These are phyloP conservation scores for Arthrocladium fulminans DNA, from an alignment of 2,329 filamentous ascomycete genomes.

Conservation along the genomic window DNA sequence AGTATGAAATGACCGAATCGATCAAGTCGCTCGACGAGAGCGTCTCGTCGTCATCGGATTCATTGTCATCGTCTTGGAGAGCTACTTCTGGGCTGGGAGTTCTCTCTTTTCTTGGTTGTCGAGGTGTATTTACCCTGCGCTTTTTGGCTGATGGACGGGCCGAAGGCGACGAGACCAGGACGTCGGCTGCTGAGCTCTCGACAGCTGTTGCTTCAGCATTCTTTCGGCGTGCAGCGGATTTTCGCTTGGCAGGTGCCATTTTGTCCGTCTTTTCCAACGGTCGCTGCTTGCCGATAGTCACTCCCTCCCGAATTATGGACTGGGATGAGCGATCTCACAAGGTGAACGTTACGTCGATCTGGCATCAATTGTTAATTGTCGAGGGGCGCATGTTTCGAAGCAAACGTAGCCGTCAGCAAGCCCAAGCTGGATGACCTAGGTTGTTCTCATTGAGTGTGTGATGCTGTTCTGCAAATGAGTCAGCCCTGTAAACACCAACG, in stretches of 20 bases:
- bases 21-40: conserved; percentile 37
- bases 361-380: neutral
- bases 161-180: conserved; percentile 39
- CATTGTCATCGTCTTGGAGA: conserved; percentile 32
- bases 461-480: neutral
- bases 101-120: conserved; percentile 7
- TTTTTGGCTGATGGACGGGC: conserved; percentile 40
- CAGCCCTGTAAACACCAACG: neutral
- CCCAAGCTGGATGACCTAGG: neutral
- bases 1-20: conserved; percentile 40
- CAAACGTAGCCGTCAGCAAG: neutral
- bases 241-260: conserved; percentile 13
- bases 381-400: neutral
- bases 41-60: conserved; percentile 35
- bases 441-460: neutral
- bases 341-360: no score
- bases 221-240: conserved; percentile 7
- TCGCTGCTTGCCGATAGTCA: neutral
- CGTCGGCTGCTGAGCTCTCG: conserved; percentile 34
- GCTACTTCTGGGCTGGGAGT: conserved; percentile 26
- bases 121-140: conserved; percentile 30
- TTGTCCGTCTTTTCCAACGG: neutral
- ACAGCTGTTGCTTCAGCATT: conserved; percentile 8
- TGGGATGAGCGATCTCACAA: no score
- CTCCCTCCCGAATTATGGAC: neutral